Base-by-base conservation (phyloP, 129 eudicot genomes). In the Escallonia herrerae region DNA sequence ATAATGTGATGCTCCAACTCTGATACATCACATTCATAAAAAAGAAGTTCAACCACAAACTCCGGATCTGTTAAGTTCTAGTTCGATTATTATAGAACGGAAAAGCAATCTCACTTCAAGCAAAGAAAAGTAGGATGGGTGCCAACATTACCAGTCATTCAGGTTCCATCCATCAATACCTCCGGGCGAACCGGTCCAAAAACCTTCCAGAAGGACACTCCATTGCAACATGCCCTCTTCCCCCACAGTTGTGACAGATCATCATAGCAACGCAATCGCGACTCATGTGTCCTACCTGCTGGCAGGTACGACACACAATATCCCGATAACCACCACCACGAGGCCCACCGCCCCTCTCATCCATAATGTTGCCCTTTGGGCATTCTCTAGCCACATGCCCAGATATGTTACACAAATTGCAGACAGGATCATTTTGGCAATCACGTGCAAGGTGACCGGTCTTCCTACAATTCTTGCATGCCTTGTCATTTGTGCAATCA, bases 221-320 rank as follows among this genome's bases (percentile, higher is more conserved):
- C 63, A 73, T 87, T 8, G 96, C 96, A 77, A 84, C 61, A 68
- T 91, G 97, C 13, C 97, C 97, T 76, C 96, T 82, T 15, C 97
- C 97, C 15, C 97, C 97, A 64, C 97, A 91, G 74, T 87, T 91
- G 68, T 87, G 97, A 65, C 97, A 91, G 42, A 87, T 91, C 64
- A 80, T 75, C 80, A 86, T 66, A 9, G 87, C 82, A 43, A 83
- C 64, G 63, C 97, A 91, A 71, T 91, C 97, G 5, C 97, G 84
- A 68, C 97, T 91, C 90, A 88, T 83, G 75, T 91, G 97, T 38
- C 97, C 97, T 13, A 87, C 80, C 69, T 87, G 96, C 70, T 87
- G 87, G 74, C 96, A 91, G 72, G 68, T 91, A 70, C 90, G 73
- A 49, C 97, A 91, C 10, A 87, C 95, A 57, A 91, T 83, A 62